Conservation (phyloP, 1,139 yeast genomes). For the Hansenula sp. region DNA sequence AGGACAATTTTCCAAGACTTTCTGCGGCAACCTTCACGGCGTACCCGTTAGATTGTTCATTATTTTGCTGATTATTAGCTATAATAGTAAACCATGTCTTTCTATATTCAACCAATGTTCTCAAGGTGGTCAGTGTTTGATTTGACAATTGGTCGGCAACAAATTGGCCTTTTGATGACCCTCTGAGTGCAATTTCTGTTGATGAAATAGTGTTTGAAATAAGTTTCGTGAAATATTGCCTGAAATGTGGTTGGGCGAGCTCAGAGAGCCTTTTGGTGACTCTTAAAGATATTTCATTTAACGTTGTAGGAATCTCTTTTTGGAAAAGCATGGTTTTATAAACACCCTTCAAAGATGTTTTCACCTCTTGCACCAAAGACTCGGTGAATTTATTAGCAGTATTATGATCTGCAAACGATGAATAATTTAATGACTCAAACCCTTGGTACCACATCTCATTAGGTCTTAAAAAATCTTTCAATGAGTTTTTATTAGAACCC, state of each 20-base stretch:
- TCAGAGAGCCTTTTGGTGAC: slow-evolving; percentile 8
- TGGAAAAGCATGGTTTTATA: slow-evolving; percentile 5
- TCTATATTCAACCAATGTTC: slow-evolving; percentile 47
- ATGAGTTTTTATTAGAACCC: slow-evolving; percentile 12
- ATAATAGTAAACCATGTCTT: slow-evolving; percentile 18
- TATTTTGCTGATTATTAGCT: slow-evolving; percentile 1
- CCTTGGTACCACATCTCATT: slow-evolving; percentile 13
- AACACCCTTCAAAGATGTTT: slow-evolving; percentile 3
- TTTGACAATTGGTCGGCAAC: slow-evolving; percentile 56
- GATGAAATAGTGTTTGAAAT: slow-evolving; percentile 57
- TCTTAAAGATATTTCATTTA: slow-evolving; percentile 7
- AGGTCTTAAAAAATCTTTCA: slow-evolving; percentile 8
- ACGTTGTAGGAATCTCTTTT: slow-evolving; percentile 1
- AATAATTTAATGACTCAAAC: slow-evolving; percentile 7
- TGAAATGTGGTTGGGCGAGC: slow-evolving; percentile 15
- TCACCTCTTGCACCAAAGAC: slow-evolving; percentile 1
- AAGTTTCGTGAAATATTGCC: slow-evolving; percentile 21
- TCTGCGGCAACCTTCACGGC: slow-evolving; percentile 16
- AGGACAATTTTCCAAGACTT: slow-evolving; percentile 31
- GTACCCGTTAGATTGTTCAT: not conserved
- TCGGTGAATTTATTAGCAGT: slow-evolving; percentile 3
- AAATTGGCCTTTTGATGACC: slow-evolving; percentile 35
- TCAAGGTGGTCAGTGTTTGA: slow-evolving; percentile 51
- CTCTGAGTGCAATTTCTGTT: slow-evolving; percentile 64
- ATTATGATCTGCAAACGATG: slow-evolving; percentile 6